Evolutionary conservation across 108 stramenopile species (phyloP).

Genomic region (Nannochloropsis salina): DNA sequence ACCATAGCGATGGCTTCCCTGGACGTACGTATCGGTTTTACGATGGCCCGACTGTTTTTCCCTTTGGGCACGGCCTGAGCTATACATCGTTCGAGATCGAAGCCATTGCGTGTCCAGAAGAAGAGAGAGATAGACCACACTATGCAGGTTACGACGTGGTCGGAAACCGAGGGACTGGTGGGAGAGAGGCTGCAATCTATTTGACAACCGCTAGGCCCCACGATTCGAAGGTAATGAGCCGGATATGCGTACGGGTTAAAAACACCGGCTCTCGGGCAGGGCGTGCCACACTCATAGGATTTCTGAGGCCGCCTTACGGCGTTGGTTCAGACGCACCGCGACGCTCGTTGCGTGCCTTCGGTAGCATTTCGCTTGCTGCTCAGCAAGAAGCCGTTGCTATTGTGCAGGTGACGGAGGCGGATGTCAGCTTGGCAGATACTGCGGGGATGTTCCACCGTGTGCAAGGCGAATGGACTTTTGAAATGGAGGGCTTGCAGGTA

Average conservation of each 20-base stretch:
- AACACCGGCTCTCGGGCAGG: not conserved
- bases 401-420: not conserved
- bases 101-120: not conserved
- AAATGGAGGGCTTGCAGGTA: not conserved
- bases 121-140: not conserved
- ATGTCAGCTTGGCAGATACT: not conserved
- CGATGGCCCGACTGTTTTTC: constrained; percentile 33
- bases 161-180: not conserved
- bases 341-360: not conserved
- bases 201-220: not conserved
- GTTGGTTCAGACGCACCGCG: not conserved
- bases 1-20: constrained; percentile 23
- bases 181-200: not conserved
- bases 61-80: constrained; percentile 46
- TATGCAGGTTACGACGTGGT: not conserved
- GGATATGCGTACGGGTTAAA: not conserved
- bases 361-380: not conserved
- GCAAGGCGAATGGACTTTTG: not conserved
- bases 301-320: not conserved
- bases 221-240: not conserved
- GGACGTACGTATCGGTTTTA: constrained; percentile 53
- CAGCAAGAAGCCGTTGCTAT: not conserved
- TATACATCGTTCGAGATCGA: constrained; percentile 38
- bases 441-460: not conserved
- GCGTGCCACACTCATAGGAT: not conserved